Percentiles rank a stretch among this genome's conserved stretches.
These are phyloP conservation scores for Fusarium concolor DNA, from an alignment of 2,329 filamentous ascomycete species.

Conservation along the genomic window DNA sequence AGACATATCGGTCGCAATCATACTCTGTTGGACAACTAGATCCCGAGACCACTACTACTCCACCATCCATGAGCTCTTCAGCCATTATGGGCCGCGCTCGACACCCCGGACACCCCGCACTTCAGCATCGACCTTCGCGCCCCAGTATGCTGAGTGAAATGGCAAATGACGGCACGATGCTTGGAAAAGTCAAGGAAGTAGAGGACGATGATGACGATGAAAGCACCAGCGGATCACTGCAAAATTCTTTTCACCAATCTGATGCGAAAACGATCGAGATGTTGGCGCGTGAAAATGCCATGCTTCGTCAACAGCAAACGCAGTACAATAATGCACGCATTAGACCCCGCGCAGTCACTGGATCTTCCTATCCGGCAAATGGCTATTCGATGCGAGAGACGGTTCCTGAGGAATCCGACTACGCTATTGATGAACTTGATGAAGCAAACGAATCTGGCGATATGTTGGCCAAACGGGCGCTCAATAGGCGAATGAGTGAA, in stretches of 20 bases:
- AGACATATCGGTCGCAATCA: constrained; percentile 94
- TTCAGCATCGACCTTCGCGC: constrained; percentile 85
- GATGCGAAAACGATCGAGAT: constrained; percentile 73
- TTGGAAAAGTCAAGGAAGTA: constrained; percentile 77
- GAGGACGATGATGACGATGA: constrained; percentile 76
- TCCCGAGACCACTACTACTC: constrained; percentile 63
- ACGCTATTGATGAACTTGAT: constrained; percentile 78
- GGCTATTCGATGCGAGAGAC: constrained; percentile 69
- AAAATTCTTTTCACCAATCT: constrained; percentile 64
- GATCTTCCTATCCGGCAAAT: constrained; percentile 65
- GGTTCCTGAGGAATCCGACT: constrained; percentile 75
- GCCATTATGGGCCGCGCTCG: constrained; percentile 65
- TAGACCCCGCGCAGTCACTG: constrained; percentile 69
- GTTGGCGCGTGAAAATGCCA: constrained; percentile 71
- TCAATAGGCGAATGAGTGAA: constrained; percentile 68
- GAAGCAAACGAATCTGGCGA: constrained; percentile 66
- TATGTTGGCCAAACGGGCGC: constrained; percentile 59
- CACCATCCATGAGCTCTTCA: constrained; percentile 58
- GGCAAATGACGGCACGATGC: constrained; percentile 70
- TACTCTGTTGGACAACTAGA: constrained; percentile 95
- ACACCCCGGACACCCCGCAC: constrained; percentile 63
- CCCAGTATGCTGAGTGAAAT: constrained; percentile 81
- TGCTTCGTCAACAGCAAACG: constrained; percentile 64
- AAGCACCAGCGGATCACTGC: constrained; percentile 62
- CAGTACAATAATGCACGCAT: constrained; percentile 67